Evolutionary conservation across 441 rosid genomes (phyloP), one percentile per base, ranked within the genome.

Genomic region (Populus hybrid): DNA sequence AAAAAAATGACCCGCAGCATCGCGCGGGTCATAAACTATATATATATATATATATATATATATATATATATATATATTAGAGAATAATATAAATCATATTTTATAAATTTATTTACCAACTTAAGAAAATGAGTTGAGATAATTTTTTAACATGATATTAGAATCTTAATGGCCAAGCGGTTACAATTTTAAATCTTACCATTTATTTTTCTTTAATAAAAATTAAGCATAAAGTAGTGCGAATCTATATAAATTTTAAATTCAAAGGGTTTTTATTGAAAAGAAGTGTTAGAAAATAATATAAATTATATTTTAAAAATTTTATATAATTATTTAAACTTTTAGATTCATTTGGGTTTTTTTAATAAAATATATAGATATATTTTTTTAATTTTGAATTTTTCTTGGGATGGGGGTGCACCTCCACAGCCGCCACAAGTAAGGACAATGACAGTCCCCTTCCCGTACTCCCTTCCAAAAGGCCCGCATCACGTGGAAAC

Each of bases 371-470:
- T 24, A 28, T 26, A 26, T 26, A 26, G 2, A 28, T 28, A 28
- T 3, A 28, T 28, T 28, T 28, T 28, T 28, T 28, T 28, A 34
- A 34, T 0, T 38, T 38, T 38, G 10, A 8, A 38, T 9, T 38
- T 38, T 0, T 14, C 1, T 46, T 14, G 57, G 57, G 4, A 0
- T 46, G 20, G 57, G 42, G 20, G 20, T 46, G 20, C 20, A 74
- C 20, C 14, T 3, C 69, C 71, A 71, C 82, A 83, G 94, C 94
- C 91, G 90, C 90, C 94, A 84, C 84, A 83, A 73, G 88, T 84
- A 88, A 89, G 91, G 92, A 90, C 94, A 87, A 87, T 35, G 92
- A 90, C 92, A 87, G 86, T 85, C 90, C 89, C 90, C 81, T 79
- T 79, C 92, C 88, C 85, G 85, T 85, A 84, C 86, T 86, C 82